Percentiles rank a stretch among this genome's conserved stretches.
Conservation (phyloP, 2,329 filamentous ascomycete species). For the Stachybotrys chartarum region DNA sequence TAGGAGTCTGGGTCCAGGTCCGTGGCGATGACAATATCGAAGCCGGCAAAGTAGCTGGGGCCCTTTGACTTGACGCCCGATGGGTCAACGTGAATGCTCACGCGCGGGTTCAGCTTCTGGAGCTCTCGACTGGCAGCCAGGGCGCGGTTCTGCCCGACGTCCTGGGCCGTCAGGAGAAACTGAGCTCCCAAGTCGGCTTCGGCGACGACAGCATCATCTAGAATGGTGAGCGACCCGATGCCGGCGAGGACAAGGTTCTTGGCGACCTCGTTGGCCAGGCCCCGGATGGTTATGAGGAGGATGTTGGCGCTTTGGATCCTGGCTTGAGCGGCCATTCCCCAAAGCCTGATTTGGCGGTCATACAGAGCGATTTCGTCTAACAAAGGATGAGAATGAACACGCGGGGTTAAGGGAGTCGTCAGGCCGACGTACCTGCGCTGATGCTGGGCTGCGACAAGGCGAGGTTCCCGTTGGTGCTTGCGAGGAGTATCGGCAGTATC, state of each 20-base stretch:
- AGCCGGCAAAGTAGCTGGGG: conserved; percentile 68
- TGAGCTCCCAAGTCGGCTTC: conserved; percentile 75
- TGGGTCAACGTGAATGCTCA: conserved; percentile 65
- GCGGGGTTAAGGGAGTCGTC: neutral
- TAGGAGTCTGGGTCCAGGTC: conserved; percentile 73
- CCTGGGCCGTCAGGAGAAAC: conserved; percentile 66
- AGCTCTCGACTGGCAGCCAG: conserved; percentile 72
- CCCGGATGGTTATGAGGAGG: conserved; percentile 80
- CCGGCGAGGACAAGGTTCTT: conserved; percentile 96
- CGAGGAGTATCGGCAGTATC: conserved; percentile 5
- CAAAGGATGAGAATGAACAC: neutral
- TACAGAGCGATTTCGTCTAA: conserved; percentile 94
- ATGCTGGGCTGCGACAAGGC: conserved; percentile 16
- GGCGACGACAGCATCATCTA: conserved; percentile 69
- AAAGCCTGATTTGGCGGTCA: conserved; percentile 93
- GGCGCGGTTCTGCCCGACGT: conserved; percentile 79
- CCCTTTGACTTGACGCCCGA: conserved; percentile 60
- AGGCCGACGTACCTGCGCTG: conserved; percentile 23
- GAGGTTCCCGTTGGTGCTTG: conserved; percentile 17
- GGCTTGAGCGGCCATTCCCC: conserved; percentile 93
- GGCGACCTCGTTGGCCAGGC: conserved; percentile 86
- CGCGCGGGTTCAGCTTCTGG: conserved; percentile 82
- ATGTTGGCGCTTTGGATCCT: conserved; percentile 86
- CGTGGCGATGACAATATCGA: conserved; percentile 83
- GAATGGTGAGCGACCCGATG: conserved; percentile 80